Base-by-base conservation (phyloP, 164 flowering plant species). In the Amborella trichopoda region DNA sequence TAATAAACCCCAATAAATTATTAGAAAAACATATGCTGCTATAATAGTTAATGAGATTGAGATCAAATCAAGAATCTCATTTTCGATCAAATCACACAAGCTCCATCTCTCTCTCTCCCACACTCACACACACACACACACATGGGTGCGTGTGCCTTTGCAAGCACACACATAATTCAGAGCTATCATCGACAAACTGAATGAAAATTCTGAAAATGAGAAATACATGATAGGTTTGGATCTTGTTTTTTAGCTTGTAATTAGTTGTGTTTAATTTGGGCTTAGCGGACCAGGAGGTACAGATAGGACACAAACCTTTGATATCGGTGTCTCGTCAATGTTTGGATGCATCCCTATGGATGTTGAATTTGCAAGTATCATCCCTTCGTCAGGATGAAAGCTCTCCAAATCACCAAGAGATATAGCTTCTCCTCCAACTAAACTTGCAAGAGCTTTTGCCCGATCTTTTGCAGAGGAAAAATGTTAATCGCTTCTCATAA, bases 291-390 rank as follows among this genome's bases (percentile, higher is more conserved):
- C n/a, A n/a, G n/a, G n/a, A n/a, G n/a, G n/a, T n/a, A n/a, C n/a
- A n/a, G n/a, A n/a, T 44, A 33, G 48, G 44, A 27, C 30, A 48
- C 71, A 59, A 57, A 88, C 99, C 94, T 93, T 88, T 32, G 99
- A 41, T 58, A 93, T 44, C 3, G 99, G 95, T 24, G 95, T 81
- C 48, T 78, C 89, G n/a, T 83, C 75, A 44, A 79, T 63, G 39
- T 73, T 79, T 37, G 99, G 99, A 27, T 80, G 82, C 96, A 93
- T 83, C 37, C 95, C 99, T 23, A 93, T 74, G 18, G 99, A 77
- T 40, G 97, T 85, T n/a, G 95, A 70, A 66, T 93, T 93, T 47
- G 91, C 99, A 56, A 93, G 91, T 37, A 93, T 62, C 96, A 81
- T 93, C 23, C 78, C 85, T 28, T 67, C 73, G 55, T 88, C 95